A percentile compares a stretch with the other conserved stretches of the same genome.
phyloP scores from a whole-genome alignment of 2,329 filamentous ascomycete species.

The Paracorniculantispora psalliotae region DNA sequence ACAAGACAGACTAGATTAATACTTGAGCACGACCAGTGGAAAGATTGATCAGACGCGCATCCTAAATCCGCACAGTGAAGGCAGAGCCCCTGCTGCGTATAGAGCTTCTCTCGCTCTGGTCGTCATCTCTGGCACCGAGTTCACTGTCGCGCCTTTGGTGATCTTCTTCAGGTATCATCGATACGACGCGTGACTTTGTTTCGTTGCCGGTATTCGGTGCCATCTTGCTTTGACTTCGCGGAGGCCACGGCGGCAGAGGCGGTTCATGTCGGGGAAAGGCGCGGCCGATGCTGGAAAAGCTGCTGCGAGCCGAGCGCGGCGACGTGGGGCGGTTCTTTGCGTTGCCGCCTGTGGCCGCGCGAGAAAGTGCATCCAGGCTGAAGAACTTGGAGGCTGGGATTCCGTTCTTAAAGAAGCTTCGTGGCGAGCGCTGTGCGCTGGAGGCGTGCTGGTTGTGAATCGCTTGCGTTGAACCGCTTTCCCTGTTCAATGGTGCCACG shows the following conservation, averaged over 20 bases:
- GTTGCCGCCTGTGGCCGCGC: slow-evolving; percentile 7
- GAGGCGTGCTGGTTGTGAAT: slow-evolving; percentile 16
- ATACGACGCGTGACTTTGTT: slow-evolving; percentile 11
- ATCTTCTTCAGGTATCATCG: slow-evolving; percentile 15
- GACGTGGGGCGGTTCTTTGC: not conserved
- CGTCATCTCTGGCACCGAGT: not conserved
- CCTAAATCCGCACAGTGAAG: slow-evolving; percentile 17
- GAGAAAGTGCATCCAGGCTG: slow-evolving; percentile 13
- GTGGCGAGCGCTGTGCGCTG: slow-evolving; percentile 7
- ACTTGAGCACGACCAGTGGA: not conserved
- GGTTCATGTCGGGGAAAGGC: slow-evolving; percentile 8
- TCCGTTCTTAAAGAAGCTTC: not conserved
- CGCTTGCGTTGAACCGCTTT: slow-evolving; percentile 10
- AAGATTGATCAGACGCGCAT: not conserved
- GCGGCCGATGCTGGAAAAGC: not conserved
- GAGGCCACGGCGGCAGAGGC: slow-evolving; percentile 14
- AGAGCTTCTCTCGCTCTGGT: slow-evolving; percentile 16
- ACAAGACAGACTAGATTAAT: not conserved
- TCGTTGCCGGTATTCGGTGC: not conserved
- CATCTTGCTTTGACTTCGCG: not conserved
- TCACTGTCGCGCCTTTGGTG: not conserved
- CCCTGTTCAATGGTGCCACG: not conserved
- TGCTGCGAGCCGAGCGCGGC: not conserved
- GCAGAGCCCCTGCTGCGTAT: slow-evolving; percentile 17
- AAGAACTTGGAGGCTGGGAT: slow-evolving; percentile 16